Evolutionary conservation across 805 yeast genomes (phyloP).

Genomic region (Schwanniomyces occidentalis): DNA sequence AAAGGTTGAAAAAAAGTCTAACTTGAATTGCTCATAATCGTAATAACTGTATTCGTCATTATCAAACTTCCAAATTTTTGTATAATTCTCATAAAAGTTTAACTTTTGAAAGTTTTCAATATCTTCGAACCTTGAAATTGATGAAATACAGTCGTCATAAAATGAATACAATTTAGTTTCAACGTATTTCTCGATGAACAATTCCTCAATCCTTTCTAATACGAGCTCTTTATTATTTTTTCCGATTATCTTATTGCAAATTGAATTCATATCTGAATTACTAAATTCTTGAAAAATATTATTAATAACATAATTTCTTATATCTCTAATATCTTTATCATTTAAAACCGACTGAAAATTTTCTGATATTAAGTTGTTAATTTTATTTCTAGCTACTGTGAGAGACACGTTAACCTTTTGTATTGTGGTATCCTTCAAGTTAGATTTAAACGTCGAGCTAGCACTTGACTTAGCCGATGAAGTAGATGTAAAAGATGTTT

Average conservation of each 20-base stretch:
- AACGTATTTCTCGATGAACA: constrained; percentile 18
- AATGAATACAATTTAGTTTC: constrained; percentile 16
- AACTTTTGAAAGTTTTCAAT: constrained; percentile 13
- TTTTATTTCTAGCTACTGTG: constrained; percentile 3
- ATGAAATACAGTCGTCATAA: constrained; percentile 3
- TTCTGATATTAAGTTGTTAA: constrained; percentile 8
- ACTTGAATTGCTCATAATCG: constrained; percentile 9
- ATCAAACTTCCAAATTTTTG: constrained; percentile 20
- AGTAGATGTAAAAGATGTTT: not conserved
- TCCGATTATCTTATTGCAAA: constrained; percentile 11
- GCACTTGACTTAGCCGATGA: not conserved
- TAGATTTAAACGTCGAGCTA: constrained; percentile 1
- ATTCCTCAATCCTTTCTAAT: constrained; percentile 11
- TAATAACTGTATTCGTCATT: constrained; percentile 16
- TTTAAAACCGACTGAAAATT: constrained; percentile 6
- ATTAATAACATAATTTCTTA: constrained; percentile 18
- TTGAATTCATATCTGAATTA: constrained; percentile 6
- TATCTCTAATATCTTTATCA: constrained; percentile 10
- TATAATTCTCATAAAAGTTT: constrained; percentile 14
- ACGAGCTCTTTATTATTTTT: constrained; percentile 9
- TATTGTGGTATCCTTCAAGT: not conserved
- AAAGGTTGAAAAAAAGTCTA: constrained; percentile 12
- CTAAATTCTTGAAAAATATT: constrained; percentile 16
- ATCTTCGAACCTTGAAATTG: not conserved
- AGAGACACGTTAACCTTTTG: not conserved